A percentile compares a stretch with the other conserved stretches of the same genome.
phyloP scores from a whole-genome alignment of 2,329 filamentous ascomycete genomes.

The Sporothrix variecibatus region DNA sequence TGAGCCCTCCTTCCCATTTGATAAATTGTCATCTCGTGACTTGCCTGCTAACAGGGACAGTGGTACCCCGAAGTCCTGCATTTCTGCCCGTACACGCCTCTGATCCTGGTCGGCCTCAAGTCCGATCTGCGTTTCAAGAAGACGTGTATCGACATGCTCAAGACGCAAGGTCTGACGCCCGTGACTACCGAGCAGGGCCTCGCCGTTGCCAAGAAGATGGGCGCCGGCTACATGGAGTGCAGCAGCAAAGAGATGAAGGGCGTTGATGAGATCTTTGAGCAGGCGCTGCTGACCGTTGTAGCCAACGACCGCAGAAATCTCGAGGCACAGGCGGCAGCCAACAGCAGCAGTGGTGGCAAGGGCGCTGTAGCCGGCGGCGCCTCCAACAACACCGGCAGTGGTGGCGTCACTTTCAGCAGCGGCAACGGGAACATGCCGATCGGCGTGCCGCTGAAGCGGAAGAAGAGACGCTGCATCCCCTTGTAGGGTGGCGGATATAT shows the following conservation, averaged over 20 bases:
- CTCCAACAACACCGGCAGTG: conserved; percentile 40
- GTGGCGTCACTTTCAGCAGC: conserved; percentile 37
- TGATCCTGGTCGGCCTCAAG: conserved; percentile 94
- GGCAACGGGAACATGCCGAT: conserved; percentile 40
- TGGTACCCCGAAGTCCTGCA: conserved; percentile 99
- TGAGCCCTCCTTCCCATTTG: conserved; percentile 45
- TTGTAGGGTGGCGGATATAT: conserved; percentile 54
- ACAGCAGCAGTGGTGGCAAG: conserved; percentile 38
- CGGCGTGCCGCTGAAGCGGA: conserved; percentile 64
- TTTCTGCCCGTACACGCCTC: conserved; percentile 95
- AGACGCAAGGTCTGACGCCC: conserved; percentile 93
- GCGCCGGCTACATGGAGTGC: conserved; percentile 95
- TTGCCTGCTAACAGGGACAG: conserved; percentile 52
- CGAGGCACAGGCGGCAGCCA: conserved; percentile 47
- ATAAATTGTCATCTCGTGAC: no score
- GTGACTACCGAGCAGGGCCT: conserved; percentile 90
- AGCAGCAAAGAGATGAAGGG: conserved; percentile 96
- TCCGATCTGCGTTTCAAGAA: conserved; percentile 94
- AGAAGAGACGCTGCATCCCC: conserved; percentile 81
- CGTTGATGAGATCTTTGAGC: conserved; percentile 94
- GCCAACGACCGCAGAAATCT: conserved; percentile 71
- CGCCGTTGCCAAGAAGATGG: conserved; percentile 89
- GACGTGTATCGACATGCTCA: conserved; percentile 97
- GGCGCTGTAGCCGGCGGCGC: conserved; percentile 32
- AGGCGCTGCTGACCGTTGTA: conserved; percentile 86